phyloP scores from a whole-genome alignment of 2,329 filamentous ascomycete genomes.

The Cladophialophora psammophila region DNA sequence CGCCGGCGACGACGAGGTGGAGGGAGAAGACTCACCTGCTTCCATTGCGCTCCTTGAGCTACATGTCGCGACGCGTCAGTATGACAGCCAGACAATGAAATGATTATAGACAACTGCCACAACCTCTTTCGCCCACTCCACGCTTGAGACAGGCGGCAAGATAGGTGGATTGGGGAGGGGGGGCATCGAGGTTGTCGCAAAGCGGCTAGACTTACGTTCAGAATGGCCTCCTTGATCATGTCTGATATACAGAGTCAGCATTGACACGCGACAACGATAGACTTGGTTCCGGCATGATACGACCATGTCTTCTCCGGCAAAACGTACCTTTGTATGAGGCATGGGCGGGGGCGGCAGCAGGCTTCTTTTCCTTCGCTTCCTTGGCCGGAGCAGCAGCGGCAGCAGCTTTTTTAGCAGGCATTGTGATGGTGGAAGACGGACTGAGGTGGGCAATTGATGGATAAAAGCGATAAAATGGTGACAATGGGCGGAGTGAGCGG shows the following conservation, averaged over 20 bases:
- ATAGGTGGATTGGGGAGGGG: conserved; percentile 42
- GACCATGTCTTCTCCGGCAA: conserved; percentile 54
- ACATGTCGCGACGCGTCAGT: conserved; percentile 58
- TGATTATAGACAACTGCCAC: not conserved
- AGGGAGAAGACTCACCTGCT: conserved; percentile 64
- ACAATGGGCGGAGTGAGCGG: conserved; percentile 32
- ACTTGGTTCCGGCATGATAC: conserved; percentile 48
- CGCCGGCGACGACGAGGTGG: conserved; percentile 40
- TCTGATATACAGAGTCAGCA: conserved; percentile 65
- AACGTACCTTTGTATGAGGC: conserved; percentile 71
- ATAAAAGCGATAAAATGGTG: conserved; percentile 25
- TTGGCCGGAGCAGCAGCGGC: conserved; percentile 53
- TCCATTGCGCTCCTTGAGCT: conserved; percentile 76
- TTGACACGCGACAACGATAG: conserved; percentile 59
- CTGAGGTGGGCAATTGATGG: conserved; percentile 31
- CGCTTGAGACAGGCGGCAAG: conserved; percentile 3
- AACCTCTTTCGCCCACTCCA: conserved; percentile 12
- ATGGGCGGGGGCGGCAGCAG: conserved; percentile 62
- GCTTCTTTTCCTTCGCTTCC: conserved; percentile 58
- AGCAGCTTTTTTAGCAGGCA: conserved; percentile 71
- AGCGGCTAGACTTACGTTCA: conserved; percentile 68
- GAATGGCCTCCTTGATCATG: conserved; percentile 76
- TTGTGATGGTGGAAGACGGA: conserved; percentile 48
- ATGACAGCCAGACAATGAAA: conserved; percentile 28
- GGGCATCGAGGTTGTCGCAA: conserved; percentile 55